Evolutionary conservation across 441 rosid species (phyloP).

Genomic region (Pelargonium fulgidum): DNA sequence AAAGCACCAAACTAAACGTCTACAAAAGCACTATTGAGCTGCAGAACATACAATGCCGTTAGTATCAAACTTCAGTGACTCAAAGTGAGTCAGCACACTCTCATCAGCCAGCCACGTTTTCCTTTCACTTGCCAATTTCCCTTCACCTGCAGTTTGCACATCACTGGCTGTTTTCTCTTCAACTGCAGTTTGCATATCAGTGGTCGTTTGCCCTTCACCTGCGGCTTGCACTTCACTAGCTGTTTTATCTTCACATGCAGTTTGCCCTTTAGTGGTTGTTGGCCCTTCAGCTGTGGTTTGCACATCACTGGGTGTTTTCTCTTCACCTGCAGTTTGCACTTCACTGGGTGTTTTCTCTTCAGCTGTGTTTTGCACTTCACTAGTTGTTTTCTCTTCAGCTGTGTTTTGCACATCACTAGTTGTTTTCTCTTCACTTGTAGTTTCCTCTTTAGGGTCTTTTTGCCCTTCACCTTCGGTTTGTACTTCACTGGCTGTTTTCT

Average conservation of each 20-base stretch:
- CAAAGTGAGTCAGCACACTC: slow-evolving; percentile 62
- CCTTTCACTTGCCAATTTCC: not conserved
- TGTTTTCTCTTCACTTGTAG: not conserved
- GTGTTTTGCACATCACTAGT: not conserved
- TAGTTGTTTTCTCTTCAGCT: not conserved
- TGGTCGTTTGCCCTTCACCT: slow-evolving; percentile 3
- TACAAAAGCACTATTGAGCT: slow-evolving; percentile 16
- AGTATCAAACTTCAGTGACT: slow-evolving; percentile 55
- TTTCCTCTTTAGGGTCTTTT: not conserved
- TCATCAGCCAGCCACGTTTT: slow-evolving; percentile 87
- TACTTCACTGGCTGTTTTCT: not conserved
- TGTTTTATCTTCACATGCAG: not conserved
- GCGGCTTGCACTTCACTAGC: not conserved
- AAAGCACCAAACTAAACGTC: slow-evolving; percentile 12
- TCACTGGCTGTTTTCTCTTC: not conserved
- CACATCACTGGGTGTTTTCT: not conserved
- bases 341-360: slow-evolving; percentile 2
- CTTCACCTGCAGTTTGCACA: not conserved
- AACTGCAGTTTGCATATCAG: not conserved
- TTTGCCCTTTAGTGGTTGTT: not conserved
- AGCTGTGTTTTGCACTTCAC: not conserved
- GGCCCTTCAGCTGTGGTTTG: not conserved
- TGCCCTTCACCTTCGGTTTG: slow-evolving; percentile 1
- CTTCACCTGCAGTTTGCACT: not conserved
- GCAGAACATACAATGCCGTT: slow-evolving; percentile 48